Percentiles rank a stretch among this genome's conserved stretches.
Conservation (phyloP, 495 filamentous ascomycete species). For the Lineolata rhizophorae region DNA sequence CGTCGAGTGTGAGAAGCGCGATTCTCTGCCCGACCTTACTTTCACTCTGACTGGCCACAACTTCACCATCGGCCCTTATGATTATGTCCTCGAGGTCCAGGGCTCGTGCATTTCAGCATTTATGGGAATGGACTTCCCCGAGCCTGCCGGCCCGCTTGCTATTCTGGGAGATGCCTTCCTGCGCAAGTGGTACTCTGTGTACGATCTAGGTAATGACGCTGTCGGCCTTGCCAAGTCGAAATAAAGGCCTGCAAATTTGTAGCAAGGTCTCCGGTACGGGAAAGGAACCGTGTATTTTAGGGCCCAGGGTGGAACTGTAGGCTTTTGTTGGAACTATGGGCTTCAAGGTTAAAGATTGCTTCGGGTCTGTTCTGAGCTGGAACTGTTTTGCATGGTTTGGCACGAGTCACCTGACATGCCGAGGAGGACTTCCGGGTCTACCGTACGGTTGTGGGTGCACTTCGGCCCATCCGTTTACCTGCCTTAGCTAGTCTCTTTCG, state of each 20-base stretch:
- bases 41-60: slow-evolving; percentile 76
- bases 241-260: no score
- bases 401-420: no score
- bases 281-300: no score
- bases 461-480: no score
- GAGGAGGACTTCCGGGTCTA: no score
- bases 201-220: slow-evolving; percentile 64
- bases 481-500: no score
- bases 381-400: no score
- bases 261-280: no score
- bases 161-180: slow-evolving; percentile 98
- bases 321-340: slow-evolving; percentile 1
- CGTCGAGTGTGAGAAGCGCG: slow-evolving; percentile 70
- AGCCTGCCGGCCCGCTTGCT: slow-evolving; percentile 74
- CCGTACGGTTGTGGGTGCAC: no score
- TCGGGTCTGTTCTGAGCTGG: no score
- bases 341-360: no score
- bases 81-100: slow-evolving; percentile 92
- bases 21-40: slow-evolving; percentile 63
- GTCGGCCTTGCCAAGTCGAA: slow-evolving; percentile 80
- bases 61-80: slow-evolving; percentile 71
- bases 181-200: slow-evolving; percentile 90
- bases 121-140: slow-evolving; percentile 95
- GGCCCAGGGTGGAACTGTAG: neutral
- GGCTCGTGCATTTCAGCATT: slow-evolving; percentile 93